A percentile compares a stretch with the other conserved stretches of the same genome.
These are phyloP conservation scores for Sutorius eximius DNA, from an alignment of 1,284 basidiomycete species.

Conservation along the genomic window DNA sequence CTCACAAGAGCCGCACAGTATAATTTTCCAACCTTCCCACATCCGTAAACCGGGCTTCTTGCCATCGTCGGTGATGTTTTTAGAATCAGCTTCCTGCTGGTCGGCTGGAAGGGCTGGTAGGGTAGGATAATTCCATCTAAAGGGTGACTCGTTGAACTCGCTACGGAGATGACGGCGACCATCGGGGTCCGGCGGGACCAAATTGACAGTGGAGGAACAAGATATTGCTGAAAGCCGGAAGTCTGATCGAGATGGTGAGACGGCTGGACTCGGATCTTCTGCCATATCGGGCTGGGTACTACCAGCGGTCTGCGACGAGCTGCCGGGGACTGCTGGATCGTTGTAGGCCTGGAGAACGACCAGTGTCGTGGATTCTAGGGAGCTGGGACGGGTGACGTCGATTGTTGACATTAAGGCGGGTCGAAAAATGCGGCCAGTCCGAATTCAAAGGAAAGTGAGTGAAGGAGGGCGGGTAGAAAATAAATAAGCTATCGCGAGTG, in stretches of 20 bases:
- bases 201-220: slow-evolving; percentile 23
- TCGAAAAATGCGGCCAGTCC: slow-evolving; percentile 2
- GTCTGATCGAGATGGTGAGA: slow-evolving; percentile 25
- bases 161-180: slow-evolving; percentile 1
- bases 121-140: slow-evolving; percentile 33
- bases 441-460: slow-evolving; percentile 4
- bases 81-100: slow-evolving; percentile 3
- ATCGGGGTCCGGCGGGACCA: slow-evolving; percentile 24
- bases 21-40: slow-evolving; percentile 53
- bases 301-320: background rate
- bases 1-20: slow-evolving; percentile 61
- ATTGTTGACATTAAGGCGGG: slow-evolving; percentile 15
- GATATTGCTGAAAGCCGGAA: slow-evolving; percentile 28
- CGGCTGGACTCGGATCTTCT: slow-evolving; percentile 10
- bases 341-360: slow-evolving; percentile 32
- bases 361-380: slow-evolving; percentile 34
- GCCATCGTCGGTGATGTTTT: background rate
- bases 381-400: slow-evolving; percentile 11
- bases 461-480: slow-evolving; percentile 20
- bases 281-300: background rate
- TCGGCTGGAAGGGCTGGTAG: slow-evolving; percentile 20
- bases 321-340: background rate
- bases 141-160: slow-evolving; percentile 34
- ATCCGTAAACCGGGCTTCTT: slow-evolving; percentile 17
- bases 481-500: slow-evolving; percentile 12